Percentiles rank a stretch among this genome's conserved stretches.
Evolutionary conservation across 495 filamentous ascomycete genomes (phyloP).

Genomic region (Filosporella fistucella): DNA sequence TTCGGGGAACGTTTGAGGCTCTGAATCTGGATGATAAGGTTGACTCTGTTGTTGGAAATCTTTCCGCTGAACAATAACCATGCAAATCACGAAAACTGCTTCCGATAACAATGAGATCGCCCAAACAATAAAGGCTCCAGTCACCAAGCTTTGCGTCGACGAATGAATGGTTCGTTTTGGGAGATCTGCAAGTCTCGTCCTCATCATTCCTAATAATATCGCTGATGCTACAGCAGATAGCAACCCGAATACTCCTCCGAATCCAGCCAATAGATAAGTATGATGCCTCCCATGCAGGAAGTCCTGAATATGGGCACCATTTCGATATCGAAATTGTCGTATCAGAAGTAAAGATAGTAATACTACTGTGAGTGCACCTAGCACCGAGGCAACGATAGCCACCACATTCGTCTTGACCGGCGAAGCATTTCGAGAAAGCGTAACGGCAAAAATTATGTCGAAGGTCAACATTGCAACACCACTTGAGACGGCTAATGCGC

Average conservation of each 20-base stretch:
- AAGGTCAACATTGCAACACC: slow-evolving; percentile 24
- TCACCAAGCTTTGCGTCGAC: slow-evolving; percentile 19
- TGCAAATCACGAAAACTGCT: slow-evolving; percentile 20
- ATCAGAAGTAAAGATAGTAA: slow-evolving; percentile 16
- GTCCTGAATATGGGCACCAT: slow-evolving; percentile 20
- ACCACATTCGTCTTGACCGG: slow-evolving; percentile 10
- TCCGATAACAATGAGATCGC: slow-evolving; percentile 23
- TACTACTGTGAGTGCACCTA: slow-evolving; percentile 17
- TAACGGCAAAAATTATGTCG: slow-evolving; percentile 27
- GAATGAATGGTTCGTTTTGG: slow-evolving; percentile 15
- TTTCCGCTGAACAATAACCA: slow-evolving; percentile 21
- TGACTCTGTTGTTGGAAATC: slow-evolving; percentile 19
- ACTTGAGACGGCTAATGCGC: slow-evolving; percentile 22
- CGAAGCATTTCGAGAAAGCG: slow-evolving; percentile 14
- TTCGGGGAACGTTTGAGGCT: slow-evolving; percentile 14
- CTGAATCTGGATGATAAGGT: slow-evolving; percentile 11
- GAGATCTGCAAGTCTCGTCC: slow-evolving; percentile 11
- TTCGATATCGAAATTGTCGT: slow-evolving; percentile 18
- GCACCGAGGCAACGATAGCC: slow-evolving; percentile 25
- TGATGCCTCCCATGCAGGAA: slow-evolving; percentile 20
- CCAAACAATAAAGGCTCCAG: slow-evolving; percentile 27
- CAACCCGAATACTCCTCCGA: slow-evolving; percentile 14
- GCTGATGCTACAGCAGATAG: slow-evolving; percentile 16
- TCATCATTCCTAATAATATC: slow-evolving; percentile 23
- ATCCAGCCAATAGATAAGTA: slow-evolving; percentile 21